Percentiles rank a stretch among this genome's conserved stretches.
These are phyloP conservation scores for Thecamonas trahens DNA, from an alignment of 78 protist species.

Conservation along the genomic window DNA sequence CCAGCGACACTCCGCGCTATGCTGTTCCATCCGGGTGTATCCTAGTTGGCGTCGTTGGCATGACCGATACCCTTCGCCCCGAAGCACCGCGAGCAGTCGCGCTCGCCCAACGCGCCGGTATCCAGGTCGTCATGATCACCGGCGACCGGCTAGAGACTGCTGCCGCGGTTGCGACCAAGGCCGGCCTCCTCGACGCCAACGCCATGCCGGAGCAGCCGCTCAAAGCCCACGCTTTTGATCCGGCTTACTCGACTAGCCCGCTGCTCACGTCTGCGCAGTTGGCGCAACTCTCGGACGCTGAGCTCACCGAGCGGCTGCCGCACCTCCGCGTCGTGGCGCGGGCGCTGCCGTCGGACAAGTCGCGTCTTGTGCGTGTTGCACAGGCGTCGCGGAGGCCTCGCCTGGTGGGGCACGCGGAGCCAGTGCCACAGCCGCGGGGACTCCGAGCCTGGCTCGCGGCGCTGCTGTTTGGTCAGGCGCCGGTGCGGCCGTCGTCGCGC, in stretches of 20 bases:
- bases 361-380: constrained; percentile 56
- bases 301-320: constrained; percentile 44
- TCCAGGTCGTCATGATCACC: constrained; percentile 77
- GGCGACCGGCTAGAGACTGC: constrained; percentile 85
- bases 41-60: constrained; percentile 61
- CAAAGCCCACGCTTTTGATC: too few relatives aligned
- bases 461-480: too few relatives aligned
- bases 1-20: too few relatives aligned
- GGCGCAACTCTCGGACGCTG: constrained; percentile 44
- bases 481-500: too few relatives aligned
- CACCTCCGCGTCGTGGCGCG: constrained; percentile 77
- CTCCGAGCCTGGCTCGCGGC: too few relatives aligned
- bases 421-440: too few relatives aligned
- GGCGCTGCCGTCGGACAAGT: constrained; percentile 81
- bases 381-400: too few relatives aligned
- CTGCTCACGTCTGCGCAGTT: constrained; percentile 29
- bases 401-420: too few relatives aligned
- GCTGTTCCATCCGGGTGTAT: too few relatives aligned
- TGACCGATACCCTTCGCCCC: constrained; percentile 64
- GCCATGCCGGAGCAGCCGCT: too few relatives aligned
- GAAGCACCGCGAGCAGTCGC: constrained; percentile 62
- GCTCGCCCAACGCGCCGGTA: constrained; percentile 61
- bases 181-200: constrained; percentile 38
- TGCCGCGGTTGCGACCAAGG: constrained; percentile 64
- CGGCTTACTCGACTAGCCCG: too few relatives aligned